Base-by-base conservation (phyloP, 257 asterid species). In the Nicotiana obtusifolia region DNA sequence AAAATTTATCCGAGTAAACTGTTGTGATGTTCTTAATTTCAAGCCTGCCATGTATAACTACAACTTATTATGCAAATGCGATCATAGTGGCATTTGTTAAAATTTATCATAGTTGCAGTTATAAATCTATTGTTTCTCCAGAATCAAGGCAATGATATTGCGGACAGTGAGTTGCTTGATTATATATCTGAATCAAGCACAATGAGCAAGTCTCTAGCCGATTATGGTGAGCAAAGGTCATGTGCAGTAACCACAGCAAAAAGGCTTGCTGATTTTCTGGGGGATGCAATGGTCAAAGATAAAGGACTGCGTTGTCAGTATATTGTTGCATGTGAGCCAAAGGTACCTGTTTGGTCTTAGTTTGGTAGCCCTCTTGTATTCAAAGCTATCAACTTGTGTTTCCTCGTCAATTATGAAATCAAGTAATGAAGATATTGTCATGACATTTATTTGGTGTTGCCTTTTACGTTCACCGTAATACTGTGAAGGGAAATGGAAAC, bases 111-210 rank as follows among this genome's bases (percentile, higher is more conserved):
- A 62, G 10, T 61, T 64, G 54, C 80, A 31, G 82, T 83, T 49
- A 75, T 61, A 76, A 81, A 41, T 80, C 69, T 78, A 83, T 59
- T 80, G n/a, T 86, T 81, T 85, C 81, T 84, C 82, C 95, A 95
- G 99, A 95, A 86, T 87, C 97, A 91, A 89, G 99, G 99, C 53
- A 90, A 89, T 87, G 99, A 95, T 82, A 83, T 95, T 83, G 97
- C 97, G 17, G 98, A 95, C 81, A 91, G 96, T 83, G 99, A 95
- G 87, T 88, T 95, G 84, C 97, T 95, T 68, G 94, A 91, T 82
- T 95, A 91, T 86, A 95, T 95, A 85, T 95, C 99, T 54, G 99
- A 95, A 90, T 95, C 99, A 62, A 95, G 99, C 90, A 95, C 99
- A 77, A 95, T 95, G 99, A 95, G 99, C 92, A 95, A 94, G 90